These are phyloP conservation scores for Cyberlindnera japonica DNA, from an alignment of 805 yeast species.

Conservation along the genomic window DNA sequence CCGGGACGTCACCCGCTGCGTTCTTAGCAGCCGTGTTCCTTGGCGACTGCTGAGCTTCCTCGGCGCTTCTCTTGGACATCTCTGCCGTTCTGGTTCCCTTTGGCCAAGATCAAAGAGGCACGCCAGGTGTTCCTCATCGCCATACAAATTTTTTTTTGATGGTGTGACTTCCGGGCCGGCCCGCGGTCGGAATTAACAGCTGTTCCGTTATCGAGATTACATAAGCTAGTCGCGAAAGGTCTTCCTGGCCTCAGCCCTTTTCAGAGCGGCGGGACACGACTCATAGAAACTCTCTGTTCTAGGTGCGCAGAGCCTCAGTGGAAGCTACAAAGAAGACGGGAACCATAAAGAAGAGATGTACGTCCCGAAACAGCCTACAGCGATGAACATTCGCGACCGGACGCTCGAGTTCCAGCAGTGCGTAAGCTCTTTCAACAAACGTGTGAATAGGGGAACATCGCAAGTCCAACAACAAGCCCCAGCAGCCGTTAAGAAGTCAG, in stretches of 20 bases:
- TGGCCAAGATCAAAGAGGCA: background rate
- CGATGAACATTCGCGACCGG: conserved; percentile 59
- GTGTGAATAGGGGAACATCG: conserved; percentile 36
- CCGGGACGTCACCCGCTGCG: conserved; percentile 18
- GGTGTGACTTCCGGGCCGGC: no score
- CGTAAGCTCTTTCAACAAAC: conserved; percentile 69
- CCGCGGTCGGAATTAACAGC: no score
- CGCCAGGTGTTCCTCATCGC: no score
- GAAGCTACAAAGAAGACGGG: background rate
- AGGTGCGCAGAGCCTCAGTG: background rate
- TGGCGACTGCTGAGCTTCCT: conserved; percentile 11
- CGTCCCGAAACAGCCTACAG: conserved; percentile 14
- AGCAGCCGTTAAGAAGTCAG: conserved; percentile 30
- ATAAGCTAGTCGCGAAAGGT: no score
- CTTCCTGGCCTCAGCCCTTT: no score
- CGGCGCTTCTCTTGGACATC: conserved; percentile 30
- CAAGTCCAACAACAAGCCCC: conserved; percentile 9
- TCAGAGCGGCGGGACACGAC: no score
- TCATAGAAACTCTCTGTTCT: background rate
- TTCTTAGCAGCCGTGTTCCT: conserved; percentile 27
- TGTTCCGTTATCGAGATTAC: no score
- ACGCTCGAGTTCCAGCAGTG: conserved; percentile 92
- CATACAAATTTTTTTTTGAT: no score
- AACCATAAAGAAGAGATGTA: conserved; percentile 5
- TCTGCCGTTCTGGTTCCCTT: background rate